Conservation (phyloP, 2,329 filamentous ascomycete genomes). For the Colletotrichum melonis region DNA sequence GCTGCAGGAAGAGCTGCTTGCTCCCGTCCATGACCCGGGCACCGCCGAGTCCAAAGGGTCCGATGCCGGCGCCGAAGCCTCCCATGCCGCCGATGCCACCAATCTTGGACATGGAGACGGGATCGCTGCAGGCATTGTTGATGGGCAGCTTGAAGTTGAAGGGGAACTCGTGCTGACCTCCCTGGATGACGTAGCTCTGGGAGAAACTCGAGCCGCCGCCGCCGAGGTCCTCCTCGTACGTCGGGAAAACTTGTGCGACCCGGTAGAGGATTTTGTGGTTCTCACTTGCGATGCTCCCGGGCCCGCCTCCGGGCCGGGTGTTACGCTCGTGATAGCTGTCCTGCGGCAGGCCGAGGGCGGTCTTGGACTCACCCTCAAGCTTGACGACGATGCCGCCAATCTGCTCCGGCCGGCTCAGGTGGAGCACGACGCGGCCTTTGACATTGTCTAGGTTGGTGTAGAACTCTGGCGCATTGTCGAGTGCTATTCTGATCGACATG, state of each 20-base stretch:
- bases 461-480: constrained; percentile 75
- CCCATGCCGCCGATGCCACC: constrained; percentile 65
- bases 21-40: constrained; percentile 73
- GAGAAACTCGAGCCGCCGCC: constrained; percentile 52
- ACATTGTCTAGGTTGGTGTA: constrained; percentile 85
- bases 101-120: constrained; percentile 63
- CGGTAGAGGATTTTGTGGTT: constrained; percentile 82
- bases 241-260: constrained; percentile 78
- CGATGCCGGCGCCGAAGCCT: constrained; percentile 58
- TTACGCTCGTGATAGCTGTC: constrained; percentile 47
- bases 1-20: constrained; percentile 71
- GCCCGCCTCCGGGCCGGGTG: constrained; percentile 49
- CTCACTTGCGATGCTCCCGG: constrained; percentile 62
- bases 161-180: constrained; percentile 80
- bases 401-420: constrained; percentile 73
- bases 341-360: constrained; percentile 67
- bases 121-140: constrained; percentile 77
- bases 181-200: constrained; percentile 68
- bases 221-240: constrained; percentile 56
- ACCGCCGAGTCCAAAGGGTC: constrained; percentile 61
- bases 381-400: constrained; percentile 83
- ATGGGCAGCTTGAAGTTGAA: constrained; percentile 83
- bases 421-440: constrained; percentile 68
- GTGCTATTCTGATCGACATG: constrained; percentile 75
- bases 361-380: constrained; percentile 82